Evolutionary conservation across 1,284 basidiomycete species (phyloP), one percentile per base, ranked within the genome.

Genomic region (Cutaneotrichosporon sp.): DNA sequence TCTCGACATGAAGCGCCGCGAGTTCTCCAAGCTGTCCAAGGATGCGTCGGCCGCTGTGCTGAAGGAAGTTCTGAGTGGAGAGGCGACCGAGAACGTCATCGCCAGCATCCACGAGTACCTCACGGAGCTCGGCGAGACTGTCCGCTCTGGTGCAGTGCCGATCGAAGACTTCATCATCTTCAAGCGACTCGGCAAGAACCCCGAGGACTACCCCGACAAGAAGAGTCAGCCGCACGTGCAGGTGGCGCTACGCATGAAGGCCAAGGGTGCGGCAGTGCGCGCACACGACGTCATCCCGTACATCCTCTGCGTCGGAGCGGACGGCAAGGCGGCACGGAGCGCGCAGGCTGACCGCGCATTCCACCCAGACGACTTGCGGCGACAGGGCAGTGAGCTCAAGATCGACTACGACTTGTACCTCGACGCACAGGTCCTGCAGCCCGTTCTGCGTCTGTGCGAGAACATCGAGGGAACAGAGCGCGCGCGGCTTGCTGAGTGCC

Each of bases 1-100:
- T 81, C 83, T 99, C 38, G 97, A 99, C 80, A 98, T 99, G 97
- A 99, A 98, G 81, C 88, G 97, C 57, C 84, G 97, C 83, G 97
- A 99, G 79, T 99, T 93, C 80, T 97, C 90, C 71, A 86, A 86
- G 4, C 81, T 99, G 53, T 96, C 92, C 2, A 99, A 99, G 82
- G 88, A 88, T 60, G 89, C 94, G 18, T 98, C 94, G 1, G 88
- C 91, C 76, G 92, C 89, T 72, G 88, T 96, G 0, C 83, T 99
- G 30, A 90, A 92, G 64, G 90, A 91, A 74, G 91, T 99, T 56
- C 83, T 99, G 11, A 97, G 93, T 0, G 95, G 95, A 1, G 90
- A 96, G 71, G 85, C 89, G 0, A 92, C 92, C 0, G 97, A 99
- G 79, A 84, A 85, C 30, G 95, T 96, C 0, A 89, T 97, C 5